Evolutionary conservation across 108 stramenopile species (phyloP), one percentile per base, ranked within the genome.

Genomic region (Mayamaea pseudoterrestris): DNA sequence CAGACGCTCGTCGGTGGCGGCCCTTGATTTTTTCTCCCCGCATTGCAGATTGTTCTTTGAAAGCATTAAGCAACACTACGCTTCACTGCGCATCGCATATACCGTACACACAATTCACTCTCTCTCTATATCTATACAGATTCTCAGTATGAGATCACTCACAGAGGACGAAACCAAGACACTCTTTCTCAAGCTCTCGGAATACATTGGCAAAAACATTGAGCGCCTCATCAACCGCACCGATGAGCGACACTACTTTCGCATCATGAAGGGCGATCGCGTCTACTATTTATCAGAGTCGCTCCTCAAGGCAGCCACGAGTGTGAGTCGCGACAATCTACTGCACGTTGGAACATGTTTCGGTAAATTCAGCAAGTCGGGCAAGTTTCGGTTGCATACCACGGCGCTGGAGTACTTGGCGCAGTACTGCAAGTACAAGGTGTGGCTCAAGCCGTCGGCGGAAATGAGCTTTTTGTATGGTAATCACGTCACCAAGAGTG

Each of bases 381-480:
- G 90, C 4, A 99, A 95, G 61, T 97, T 99, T 56, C 78, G 86
- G 42, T 69, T 98, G 61, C 90, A 93, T 56, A 88, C 95, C 47
- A 95, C 95, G 22, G 78, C 89, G 29, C 65, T 97, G 53, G 98
- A 97, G 64, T 92, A 93, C 61, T 46, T 99, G 37, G 64, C 91
- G 31, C 91, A 96, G 64, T 92, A 97, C 57, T 89, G 93, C 49
- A 87, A 90, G 68, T 72, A 90, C 84, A 97, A 99, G 60, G 98
- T 99, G 17, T 99, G 98, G 98, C 86, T 99, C 7, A 99, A 99
- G 63, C 88, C 93, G 32, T 79, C 75, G 46, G 80, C 94, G 14
- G 98, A 99, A 78, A 97, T 98, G 95, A 75, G 72, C 21, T 99
- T 97, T 61, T 64, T 99, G 39, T 99, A 99, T 61, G 98, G 98